Conservation (phyloP, 202 grass and related monocot genomes). For the Carex arenaria region DNA sequence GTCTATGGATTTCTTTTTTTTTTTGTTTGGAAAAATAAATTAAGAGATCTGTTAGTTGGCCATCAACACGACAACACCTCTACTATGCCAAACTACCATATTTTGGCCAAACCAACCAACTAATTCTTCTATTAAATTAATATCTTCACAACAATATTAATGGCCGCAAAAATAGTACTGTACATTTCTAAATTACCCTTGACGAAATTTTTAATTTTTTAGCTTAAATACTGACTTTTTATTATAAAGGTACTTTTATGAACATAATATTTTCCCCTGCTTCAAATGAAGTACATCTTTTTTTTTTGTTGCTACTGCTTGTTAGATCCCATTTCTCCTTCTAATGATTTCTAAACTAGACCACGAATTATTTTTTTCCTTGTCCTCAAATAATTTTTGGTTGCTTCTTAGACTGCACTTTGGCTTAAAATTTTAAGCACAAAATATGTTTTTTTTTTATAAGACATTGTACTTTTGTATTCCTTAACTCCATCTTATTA, state of each 20-base stretch:
- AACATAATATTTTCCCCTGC: background rate
- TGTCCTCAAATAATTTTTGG: background rate
- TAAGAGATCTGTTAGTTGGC: conserved; percentile 13
- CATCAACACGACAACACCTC: conserved; percentile 12
- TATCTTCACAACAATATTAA: background rate
- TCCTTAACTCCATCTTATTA: background rate
- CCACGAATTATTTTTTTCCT: background rate
- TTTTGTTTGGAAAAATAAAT: background rate
- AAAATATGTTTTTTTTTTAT: background rate
- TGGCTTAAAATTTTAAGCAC: background rate
- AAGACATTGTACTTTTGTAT: background rate
- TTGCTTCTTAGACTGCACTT: background rate
- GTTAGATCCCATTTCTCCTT: background rate
- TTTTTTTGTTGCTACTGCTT: background rate
- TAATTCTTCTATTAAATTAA: background rate
- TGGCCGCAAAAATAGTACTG: background rate
- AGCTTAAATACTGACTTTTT: background rate
- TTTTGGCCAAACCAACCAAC: conserved; percentile 15
- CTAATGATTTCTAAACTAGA: background rate
- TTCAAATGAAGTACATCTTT: background rate
- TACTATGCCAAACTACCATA: conserved; percentile 11
- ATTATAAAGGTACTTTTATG: background rate
- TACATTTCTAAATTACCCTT: no score
- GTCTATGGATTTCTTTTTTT: background rate
- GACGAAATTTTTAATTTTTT: background rate